phyloP scores from a whole-genome alignment of 805 yeast species.

The Nakazawaea ishiwadae region DNA sequence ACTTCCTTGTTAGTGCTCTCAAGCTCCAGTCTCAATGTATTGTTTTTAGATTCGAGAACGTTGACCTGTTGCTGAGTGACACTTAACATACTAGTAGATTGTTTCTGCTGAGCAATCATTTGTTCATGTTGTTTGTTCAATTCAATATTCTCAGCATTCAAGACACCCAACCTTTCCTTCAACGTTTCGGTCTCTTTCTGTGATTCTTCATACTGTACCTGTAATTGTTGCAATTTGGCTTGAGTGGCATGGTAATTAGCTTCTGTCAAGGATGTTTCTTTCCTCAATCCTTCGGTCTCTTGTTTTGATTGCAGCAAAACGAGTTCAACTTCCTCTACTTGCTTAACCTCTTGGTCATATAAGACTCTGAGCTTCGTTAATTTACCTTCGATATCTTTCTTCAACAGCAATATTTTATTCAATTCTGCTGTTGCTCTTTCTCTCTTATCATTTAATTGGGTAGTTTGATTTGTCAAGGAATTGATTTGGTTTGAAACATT shows the following conservation, averaged over 20 bases:
- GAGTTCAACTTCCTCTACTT: constrained; percentile 67
- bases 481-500: constrained; percentile 81
- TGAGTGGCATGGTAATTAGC: constrained; percentile 73
- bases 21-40: constrained; percentile 27
- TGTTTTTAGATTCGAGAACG: constrained; percentile 47
- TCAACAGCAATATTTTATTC: constrained; percentile 57
- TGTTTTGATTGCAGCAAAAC: constrained; percentile 52
- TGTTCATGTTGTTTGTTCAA: constrained; percentile 51
- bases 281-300: constrained; percentile 65
- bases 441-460: constrained; percentile 64
- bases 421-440: constrained; percentile 74
- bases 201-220: constrained; percentile 56
- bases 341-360: constrained; percentile 75
- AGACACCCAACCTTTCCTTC: constrained; percentile 61
- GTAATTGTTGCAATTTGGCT: constrained; percentile 55
- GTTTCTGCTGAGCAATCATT: constrained; percentile 49
- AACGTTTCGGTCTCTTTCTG: constrained; percentile 61
- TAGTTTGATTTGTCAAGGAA: constrained; percentile 72
- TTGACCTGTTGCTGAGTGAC: constrained; percentile 70
- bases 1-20: constrained; percentile 22
- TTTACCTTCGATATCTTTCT: constrained; percentile 70
- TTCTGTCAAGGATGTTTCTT: constrained; percentile 72
- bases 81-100: constrained; percentile 56
- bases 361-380: constrained; percentile 59
- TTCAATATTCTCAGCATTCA: constrained; percentile 64